Conservation (phyloP, 495 filamentous ascomycete species). For the Penicillium parvum region DNA sequence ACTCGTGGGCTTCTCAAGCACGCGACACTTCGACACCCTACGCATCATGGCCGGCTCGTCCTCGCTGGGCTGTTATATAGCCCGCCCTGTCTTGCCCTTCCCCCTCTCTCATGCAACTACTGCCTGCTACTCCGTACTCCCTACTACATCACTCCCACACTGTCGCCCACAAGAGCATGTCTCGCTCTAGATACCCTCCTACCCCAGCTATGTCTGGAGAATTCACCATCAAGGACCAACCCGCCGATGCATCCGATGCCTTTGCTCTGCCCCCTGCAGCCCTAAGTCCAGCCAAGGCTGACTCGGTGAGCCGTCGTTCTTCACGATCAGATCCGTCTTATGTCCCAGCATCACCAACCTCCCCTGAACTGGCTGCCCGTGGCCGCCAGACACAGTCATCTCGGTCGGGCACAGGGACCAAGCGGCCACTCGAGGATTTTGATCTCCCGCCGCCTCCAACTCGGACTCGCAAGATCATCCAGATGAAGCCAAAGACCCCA, state of each 20-base stretch:
- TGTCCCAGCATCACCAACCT: slow-evolving; percentile 52
- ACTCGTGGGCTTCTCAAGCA: slow-evolving; percentile 42
- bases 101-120: slow-evolving; percentile 6
- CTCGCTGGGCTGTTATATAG: not conserved
- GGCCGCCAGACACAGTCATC: slow-evolving; percentile 49
- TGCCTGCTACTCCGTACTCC: not conserved
- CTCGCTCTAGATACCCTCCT: slow-evolving; percentile 65
- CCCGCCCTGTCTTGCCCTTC: not conserved
- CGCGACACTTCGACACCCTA: slow-evolving; percentile 46
- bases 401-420: slow-evolving; percentile 48
- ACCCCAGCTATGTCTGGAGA: slow-evolving; percentile 84
- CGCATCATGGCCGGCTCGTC: no score
- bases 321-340: slow-evolving; percentile 45
- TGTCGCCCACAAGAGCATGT: slow-evolving; percentile 51
- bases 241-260: slow-evolving; percentile 51
- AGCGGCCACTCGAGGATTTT: slow-evolving; percentile 54
- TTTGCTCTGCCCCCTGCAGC: slow-evolving; percentile 88
- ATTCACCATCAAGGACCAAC: slow-evolving; percentile 70
- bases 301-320: slow-evolving; percentile 39
- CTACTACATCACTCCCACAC: slow-evolving; percentile 1
- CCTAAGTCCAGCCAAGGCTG: slow-evolving; percentile 41
- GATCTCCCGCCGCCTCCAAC: slow-evolving; percentile 89
- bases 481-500: slow-evolving; percentile 70
- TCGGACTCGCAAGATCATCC: slow-evolving; percentile 90
- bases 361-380: slow-evolving; percentile 37